Base-by-base conservation (phyloP, 257 asterid genomes). In the Verbascum thapsus region DNA sequence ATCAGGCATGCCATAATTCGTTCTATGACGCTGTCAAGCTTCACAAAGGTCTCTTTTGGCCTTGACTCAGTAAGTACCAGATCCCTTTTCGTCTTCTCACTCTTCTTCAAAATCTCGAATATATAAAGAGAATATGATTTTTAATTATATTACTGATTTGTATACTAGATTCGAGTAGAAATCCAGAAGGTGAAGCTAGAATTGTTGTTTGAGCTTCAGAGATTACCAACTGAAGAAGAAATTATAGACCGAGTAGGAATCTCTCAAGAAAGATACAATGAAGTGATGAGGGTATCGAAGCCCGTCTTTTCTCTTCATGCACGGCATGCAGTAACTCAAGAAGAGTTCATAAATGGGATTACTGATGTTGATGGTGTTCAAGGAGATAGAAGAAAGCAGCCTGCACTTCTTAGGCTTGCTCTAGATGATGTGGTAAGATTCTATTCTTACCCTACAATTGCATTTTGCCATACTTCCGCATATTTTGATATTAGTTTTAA, bases 351-450 rank as follows among this genome's bases (percentile, higher is more conserved):
- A 67, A 79, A 82, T 49, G 95, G 73, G 49, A 79, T 91, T 55
- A 76, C 90, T 45, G 98, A 91, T 43, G 79, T 80, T 44, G 95
- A 90, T 65, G 86, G 74, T 12, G 88, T 79, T 18, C 90, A 80
- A 16, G 94, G 91, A 45, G 91, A 86, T 55, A 79, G 72, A 61
- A 76, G 83, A 78, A 82, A 76, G 74, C 95, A 86, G 63, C 95
- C 94, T 35, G 94, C 95, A 50, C 89, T 91, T 61, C 95, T 91
- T 72, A 83, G 96, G 82, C 95, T 91, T 61, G 95, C 96, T 56
- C 83, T 88, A 11, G 98, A 91, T 59, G 98, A 91, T 67, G 98
- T 91, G 96, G 98, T 88, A 78, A 78, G 5, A 42, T 67, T 72
- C 41, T 52, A 22, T 8, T 58, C 42, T 61, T 50, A 16, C 35